Evolutionary conservation across 805 yeast genomes (phyloP), one percentile per base, ranked within the genome.

Genomic region (Wickerhamiella allomyrinae): DNA sequence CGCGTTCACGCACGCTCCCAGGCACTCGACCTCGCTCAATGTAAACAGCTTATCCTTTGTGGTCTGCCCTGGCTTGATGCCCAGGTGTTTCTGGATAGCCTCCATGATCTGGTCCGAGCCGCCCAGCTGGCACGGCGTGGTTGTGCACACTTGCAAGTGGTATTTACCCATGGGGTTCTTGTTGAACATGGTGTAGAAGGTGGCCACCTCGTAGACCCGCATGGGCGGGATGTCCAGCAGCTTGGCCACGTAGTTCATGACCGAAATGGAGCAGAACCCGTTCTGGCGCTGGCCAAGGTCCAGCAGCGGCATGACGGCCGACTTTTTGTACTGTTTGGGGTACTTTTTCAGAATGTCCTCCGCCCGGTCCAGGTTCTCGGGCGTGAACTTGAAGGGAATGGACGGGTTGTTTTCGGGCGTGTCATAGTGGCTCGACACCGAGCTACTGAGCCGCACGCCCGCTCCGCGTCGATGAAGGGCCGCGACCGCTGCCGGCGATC

Each of bases 131-230:
- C 94, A 83, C 27, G 94, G 91, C 14, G 94, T 83, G 36, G 93
- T 83, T 44, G 94, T 84, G 65, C 94, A 83, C 33, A 84, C 78
- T 60, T 83, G 94, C 42, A 83, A 64, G 58, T 80, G 81, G 59
- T 73, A 80, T 57, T 82, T 81, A 46, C 94, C 94, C 73, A 84
- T 76, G 39, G 94, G 94, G 49, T 72, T 69, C 60, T 91, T 74
- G 65, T 80, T 80, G 67, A 77, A 83, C 94, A 83, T 84, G 52
- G 94, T 83, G 65, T 83, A 83, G 66, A 83, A 83, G 34, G 94
- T 80, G 24, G 94, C 94, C 49, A 83, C 94, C 61, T 83, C 93
- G 61, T 83, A 83, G 23, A 83, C 94, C 65, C 94, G 74, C 94
- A 83, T 83, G 46, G 94, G 93, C 23, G 94, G 94, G 77, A 84